Percentiles rank a stretch among this genome's conserved stretches.
These are phyloP conservation scores for Ensete glaucum DNA, from an alignment of 176 grass and related monocot genomes.

Conservation along the genomic window DNA sequence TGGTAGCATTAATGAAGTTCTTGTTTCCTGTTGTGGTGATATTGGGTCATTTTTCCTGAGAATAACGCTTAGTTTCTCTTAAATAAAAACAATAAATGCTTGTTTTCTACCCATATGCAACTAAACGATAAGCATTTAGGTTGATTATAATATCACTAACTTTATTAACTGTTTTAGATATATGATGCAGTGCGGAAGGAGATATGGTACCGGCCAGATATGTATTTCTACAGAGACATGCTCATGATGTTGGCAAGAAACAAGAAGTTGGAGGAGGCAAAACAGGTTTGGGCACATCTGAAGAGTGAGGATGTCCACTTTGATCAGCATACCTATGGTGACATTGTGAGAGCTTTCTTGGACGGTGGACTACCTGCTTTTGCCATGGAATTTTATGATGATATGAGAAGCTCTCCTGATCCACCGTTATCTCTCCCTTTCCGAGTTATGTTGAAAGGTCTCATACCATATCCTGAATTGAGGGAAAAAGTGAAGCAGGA, in stretches of 20 bases:
- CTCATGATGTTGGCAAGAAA: constrained; percentile 73
- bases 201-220: constrained; percentile 85
- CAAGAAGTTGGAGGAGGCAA: constrained; percentile 60
- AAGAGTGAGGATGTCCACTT: constrained; percentile 62
- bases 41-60: too few species aligned
- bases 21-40: too few species aligned
- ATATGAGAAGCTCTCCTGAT: constrained; percentile 76
- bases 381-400: constrained; percentile 65
- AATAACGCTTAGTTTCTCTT: too few species aligned
- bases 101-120: background rate
- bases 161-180: constrained; percentile 32
- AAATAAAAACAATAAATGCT: too few species aligned
- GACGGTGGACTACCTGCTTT: constrained; percentile 55
- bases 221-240: constrained; percentile 90
- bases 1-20: too few species aligned
- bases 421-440: constrained; percentile 70
- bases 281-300: constrained; percentile 56
- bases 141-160: background rate
- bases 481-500: constrained; percentile 88
- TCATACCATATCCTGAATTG: constrained; percentile 56
- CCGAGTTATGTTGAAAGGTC: constrained; percentile 79
- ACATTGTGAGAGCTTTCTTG: constrained; percentile 57
- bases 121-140: background rate
- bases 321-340: constrained; percentile 77
- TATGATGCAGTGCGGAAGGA: constrained; percentile 65